Evolutionary conservation across 108 stramenopile genomes (phyloP), one percentile per base, ranked within the genome.

Genomic region (Skeletonema menzelii): DNA sequence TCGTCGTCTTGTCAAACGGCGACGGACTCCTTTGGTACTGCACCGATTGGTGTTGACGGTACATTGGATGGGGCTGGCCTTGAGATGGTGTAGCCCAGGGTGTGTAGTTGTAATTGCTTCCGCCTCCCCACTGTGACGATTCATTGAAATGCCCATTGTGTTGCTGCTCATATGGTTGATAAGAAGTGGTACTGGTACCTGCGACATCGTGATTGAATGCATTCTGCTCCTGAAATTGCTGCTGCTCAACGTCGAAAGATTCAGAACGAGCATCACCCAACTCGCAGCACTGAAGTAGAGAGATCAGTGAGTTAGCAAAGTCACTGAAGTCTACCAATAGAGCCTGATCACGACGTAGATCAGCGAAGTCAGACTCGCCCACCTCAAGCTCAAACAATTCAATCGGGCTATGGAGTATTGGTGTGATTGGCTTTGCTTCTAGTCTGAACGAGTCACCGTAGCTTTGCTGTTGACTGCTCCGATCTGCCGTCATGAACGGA

Each of bases 361-460:
- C 70, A 4, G 69, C 47, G 60, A 81, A 84, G 35, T 84, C 83
- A n/a, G 70, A 73, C 56, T 84, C 83, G 35, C 79, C 76, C n/a
- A 84, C 79, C 66, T 84, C 83, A 8, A 84, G 64, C 28, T 84
- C 83, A 27, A 64, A 84, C 8, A 84, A 58, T 27, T 80, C 61
- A 19, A 84, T 72, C 11, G 75, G 68, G 5, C 56, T 63, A 44
- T 55, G 57, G 13, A 57, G 38, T 11, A 68, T 61, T 35, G 46
- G 22, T 2, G 47, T 22, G 2, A 20, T 8, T 14, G 56, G 10
- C 37, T 75, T 27, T 20, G 55, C 70, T 70, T 37, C 59, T 19
- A 62, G 11, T 15, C 61, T 22, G 12, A 63, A 14, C 19, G 28
- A 24, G 56, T 61, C 10, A 32, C 17, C 56, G 15, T 24, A 7